Base-by-base conservation (phyloP, 768 basidiomycete genomes). In the Ramaria sp. region DNA sequence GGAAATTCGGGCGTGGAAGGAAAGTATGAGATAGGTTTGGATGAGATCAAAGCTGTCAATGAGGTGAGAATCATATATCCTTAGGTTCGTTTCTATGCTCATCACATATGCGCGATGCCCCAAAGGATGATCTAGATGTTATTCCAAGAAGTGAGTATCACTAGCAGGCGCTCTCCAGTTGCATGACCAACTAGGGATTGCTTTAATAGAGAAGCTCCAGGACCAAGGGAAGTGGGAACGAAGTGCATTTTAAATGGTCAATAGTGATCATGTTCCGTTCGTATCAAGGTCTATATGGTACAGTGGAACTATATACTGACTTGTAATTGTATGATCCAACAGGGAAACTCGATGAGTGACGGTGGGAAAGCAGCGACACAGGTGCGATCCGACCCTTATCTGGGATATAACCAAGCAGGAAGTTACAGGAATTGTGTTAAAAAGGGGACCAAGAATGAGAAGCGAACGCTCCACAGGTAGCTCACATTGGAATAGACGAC, bases 21-120 rank as follows among this genome's bases (percentile, higher is more conserved):
- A 1, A 72, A 73, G 27, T 95, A 87, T 63, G 92, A 94, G 62
- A 78, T 95, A 0, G 88, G 86, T 3, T 76, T 94, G 46, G 87
- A 91, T 62, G 82, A 80, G 1, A 87, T 95, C 57, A 76, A 84
- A 54, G 80, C 86, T n/a, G 84, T 90, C 27, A 89, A 91, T 58
- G 80, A 87, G 52, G 84, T 47, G 31, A 31, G 39, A 22, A 22
- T 34, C 13, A 20, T n/a, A 17, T 49, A 2, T 27, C 27, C 27
- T 27, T 27, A 27, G 27, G 27, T 2, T 27, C 27, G 27, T 5
- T 27, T 27, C 5, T 27, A 27, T 27, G 27, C 27, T 27, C 27
- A 27, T 27, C 27, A 27, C 27, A 27, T 27, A 2, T 27, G 27
- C 5, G 27, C 27, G 27, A 49, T 33, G 27, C 22, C 24, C 24